Evolutionary conservation across 2,329 filamentous ascomycete genomes (phyloP), one percentile per base, ranked within the genome.

Genomic region (Aurifilum marmelostoma): DNA sequence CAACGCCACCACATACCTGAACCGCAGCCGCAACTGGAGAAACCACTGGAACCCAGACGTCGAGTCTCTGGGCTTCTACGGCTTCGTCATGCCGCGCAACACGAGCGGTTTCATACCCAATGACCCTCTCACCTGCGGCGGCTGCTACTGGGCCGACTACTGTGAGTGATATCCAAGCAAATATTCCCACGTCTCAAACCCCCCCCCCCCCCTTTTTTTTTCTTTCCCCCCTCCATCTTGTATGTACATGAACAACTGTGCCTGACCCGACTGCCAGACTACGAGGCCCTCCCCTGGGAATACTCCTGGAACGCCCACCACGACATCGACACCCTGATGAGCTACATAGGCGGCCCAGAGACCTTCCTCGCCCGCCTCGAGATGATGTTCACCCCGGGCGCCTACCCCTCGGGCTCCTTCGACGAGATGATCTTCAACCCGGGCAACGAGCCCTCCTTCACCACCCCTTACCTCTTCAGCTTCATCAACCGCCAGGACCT

Each of bases 281-380:
- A 91, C 74, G 83, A 91, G 76, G 88, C 81, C 12, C 82, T 85
- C 11, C 85, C 88, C 0, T 90, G 87, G 83, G 87, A 89, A 67
- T 92, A 92, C 78, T 88, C 85, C 6, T 89, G 90, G 82, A 89
- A 89, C 69, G 86, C 88, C n/a, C 85, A 90, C 63, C 90, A 92
- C 76, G 90, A 92, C 76, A 80, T 90, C 68, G 78, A 80, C 34
- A 80, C 82, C 29, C 76, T 90, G 66, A 83, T 91, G 67, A 73
- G 80, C 2, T 79, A 85, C 43, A 80, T 82, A 63, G 89, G 89
- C n/a, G 89, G 89, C 0, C 72, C 80, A 0, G 78, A 80, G 1
- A 81, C 77, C 1, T 91, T 91, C 75, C 80, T 86, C 0, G 77
- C 83, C 37, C 83, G 89, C 0, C 82, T 92, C 7, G 82, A 91